These are phyloP conservation scores for Corylus americana DNA, from an alignment of 306 rosid genomes.

Conservation along the genomic window DNA sequence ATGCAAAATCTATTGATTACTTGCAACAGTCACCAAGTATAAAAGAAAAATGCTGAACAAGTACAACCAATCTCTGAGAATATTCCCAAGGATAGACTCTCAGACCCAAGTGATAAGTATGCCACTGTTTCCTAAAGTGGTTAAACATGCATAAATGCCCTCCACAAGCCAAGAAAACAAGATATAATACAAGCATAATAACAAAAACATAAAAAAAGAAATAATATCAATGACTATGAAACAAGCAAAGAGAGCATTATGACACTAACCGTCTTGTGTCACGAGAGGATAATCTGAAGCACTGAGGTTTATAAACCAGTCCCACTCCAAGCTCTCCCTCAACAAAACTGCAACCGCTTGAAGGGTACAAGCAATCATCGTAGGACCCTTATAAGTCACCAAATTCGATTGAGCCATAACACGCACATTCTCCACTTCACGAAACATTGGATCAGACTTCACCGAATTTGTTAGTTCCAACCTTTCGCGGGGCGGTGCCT, in stretches of 20 bases:
- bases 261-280: constrained; percentile 89
- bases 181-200: constrained; percentile 19
- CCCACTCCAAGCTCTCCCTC: constrained; percentile 73
- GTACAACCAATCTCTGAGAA: constrained; percentile 12
- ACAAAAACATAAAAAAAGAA: neutral
- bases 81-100: constrained; percentile 1
- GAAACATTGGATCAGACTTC: constrained; percentile 76
- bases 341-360: constrained; percentile 90
- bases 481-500: constrained; percentile 97
- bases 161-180: constrained; percentile 13
- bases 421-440: constrained; percentile 83
- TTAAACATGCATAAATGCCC: constrained; percentile 7
- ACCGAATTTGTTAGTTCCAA: constrained; percentile 82
- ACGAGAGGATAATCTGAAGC: constrained; percentile 98
- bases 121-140: neutral
- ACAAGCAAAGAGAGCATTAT: constrained; percentile 16
- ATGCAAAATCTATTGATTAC: constrained; percentile 6
- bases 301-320: constrained; percentile 96
- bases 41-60: neutral
- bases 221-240: constrained; percentile 11
- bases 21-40: constrained; percentile 16
- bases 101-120: constrained; percentile 4
- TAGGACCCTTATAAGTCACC: constrained; percentile 98
- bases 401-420: constrained; percentile 80
- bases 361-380: constrained; percentile 96